Percentiles rank a stretch among this genome's conserved stretches.
These are phyloP conservation scores for Chlorella sp. DNA, from an alignment of 139 green algal species.

Conservation along the genomic window DNA sequence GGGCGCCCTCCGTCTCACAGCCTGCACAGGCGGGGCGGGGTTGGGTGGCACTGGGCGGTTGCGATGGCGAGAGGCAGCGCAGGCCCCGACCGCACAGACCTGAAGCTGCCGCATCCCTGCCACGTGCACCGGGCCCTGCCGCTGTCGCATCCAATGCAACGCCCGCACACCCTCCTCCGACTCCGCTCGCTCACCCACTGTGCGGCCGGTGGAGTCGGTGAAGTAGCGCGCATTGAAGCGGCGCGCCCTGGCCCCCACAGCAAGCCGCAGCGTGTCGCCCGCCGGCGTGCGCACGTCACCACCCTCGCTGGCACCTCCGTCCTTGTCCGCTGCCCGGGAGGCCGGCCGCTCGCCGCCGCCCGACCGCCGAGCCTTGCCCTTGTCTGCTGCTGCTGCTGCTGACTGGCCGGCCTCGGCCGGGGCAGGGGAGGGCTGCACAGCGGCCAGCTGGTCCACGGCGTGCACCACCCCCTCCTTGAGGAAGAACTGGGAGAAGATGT, in stretches of 20 bases:
- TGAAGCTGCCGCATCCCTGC: neutral
- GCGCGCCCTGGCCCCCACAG: conserved; percentile 32
- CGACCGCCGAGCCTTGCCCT: neutral
- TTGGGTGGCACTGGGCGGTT: neutral
- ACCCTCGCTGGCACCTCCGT: conserved; percentile 16
- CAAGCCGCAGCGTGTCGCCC: conserved; percentile 34
- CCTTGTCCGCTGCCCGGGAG: conserved; percentile 36
- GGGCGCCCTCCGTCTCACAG: conserved; percentile 56
- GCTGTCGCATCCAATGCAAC: too few relatives aligned
- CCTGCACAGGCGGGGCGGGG: neutral
- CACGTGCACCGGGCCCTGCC: neutral
- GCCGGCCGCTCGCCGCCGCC: conserved; percentile 11
- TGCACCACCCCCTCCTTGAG: conserved; percentile 94
- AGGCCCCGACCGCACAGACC: neutral
- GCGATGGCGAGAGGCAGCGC: neutral
- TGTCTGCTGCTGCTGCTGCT: neutral
- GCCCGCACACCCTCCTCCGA: too few relatives aligned
- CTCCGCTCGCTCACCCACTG: neutral
- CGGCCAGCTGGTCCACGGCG: conserved; percentile 82
- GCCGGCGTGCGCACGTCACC: neutral
- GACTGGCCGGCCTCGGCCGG: neutral
- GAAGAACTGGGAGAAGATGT: conserved; percentile 70
- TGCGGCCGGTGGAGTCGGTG: neutral
- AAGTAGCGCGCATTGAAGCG: conserved; percentile 57
- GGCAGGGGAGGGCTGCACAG: neutral